Conservation (phyloP, 768 basidiomycete species). For the Lactarius hatsudake region DNA sequence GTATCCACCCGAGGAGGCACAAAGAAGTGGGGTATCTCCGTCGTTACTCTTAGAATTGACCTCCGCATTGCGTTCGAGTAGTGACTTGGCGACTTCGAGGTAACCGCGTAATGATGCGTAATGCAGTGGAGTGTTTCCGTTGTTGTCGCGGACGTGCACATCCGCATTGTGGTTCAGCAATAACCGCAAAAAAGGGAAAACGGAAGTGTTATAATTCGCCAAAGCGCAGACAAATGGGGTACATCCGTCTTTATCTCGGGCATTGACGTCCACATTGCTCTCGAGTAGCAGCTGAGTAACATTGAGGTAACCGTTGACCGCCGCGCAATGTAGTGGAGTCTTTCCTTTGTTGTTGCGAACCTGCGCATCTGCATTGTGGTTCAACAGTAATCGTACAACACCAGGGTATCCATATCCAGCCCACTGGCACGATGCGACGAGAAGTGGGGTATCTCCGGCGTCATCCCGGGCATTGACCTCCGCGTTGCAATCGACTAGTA, state of each 20-base stretch:
- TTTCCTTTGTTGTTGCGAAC: no score
- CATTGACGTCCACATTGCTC: not conserved
- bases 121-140: not conserved
- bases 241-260: not conserved
- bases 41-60: no score
- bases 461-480: not conserved
- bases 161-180: not conserved
- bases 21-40: no score
- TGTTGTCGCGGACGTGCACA: not conserved
- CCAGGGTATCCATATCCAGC: not conserved
- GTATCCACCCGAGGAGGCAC: no score
- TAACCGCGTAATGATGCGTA: rapidly evolving
- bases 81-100: not conserved
- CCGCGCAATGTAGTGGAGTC: no score
- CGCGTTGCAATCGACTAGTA: not conserved
- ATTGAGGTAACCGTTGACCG: no score
- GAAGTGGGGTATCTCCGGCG: not conserved
- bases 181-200: no score
- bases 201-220: no score
- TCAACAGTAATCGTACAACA: no score
- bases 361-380: no score
- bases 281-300: not conserved
- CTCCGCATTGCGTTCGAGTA: not conserved
- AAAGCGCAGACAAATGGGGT: not conserved
- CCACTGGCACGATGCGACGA: not conserved